A percentile compares a stretch with the other conserved stretches of the same genome.
phyloP scores from a whole-genome alignment of 352 stramenopile species.

The Plasmopara viticola region DNA sequence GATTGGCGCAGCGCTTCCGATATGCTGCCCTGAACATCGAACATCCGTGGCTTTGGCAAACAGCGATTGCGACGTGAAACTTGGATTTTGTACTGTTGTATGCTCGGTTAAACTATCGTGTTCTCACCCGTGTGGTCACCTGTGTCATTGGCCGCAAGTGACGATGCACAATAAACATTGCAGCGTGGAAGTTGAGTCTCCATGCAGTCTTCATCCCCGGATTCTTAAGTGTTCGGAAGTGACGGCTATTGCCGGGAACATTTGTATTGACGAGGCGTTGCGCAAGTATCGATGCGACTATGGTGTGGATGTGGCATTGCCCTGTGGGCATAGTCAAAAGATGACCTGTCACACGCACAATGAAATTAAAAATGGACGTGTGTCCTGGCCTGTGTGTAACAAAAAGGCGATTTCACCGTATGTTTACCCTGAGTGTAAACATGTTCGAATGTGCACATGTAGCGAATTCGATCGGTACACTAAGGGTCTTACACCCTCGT shows the following conservation, averaged over 20 bases:
- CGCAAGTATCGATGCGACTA: conserved; percentile 49
- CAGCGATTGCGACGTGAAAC: conserved; percentile 37
- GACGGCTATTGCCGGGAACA: conserved; percentile 14
- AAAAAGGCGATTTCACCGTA: conserved; percentile 53
- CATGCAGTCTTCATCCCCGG: conserved; percentile 48
- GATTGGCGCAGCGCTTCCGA: conserved; percentile 51
- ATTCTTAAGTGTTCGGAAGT: conserved; percentile 47
- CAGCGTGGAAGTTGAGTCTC: conserved; percentile 49
- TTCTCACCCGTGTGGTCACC: conserved; percentile 55
- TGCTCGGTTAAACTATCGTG: conserved; percentile 54
- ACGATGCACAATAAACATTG: conserved; percentile 57
- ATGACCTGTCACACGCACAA: conserved; percentile 44
- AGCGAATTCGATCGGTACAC: conserved; percentile 53
- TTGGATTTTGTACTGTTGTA: conserved; percentile 73
- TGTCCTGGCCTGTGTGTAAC: conserved; percentile 45
- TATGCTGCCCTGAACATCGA: conserved; percentile 78
- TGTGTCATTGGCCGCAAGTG: conserved; percentile 64
- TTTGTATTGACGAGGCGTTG: conserved; percentile 38
- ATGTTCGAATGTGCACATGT: conserved; percentile 56
- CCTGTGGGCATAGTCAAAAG: conserved; percentile 52
- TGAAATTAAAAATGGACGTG: conserved; percentile 29
- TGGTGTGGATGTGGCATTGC: conserved; percentile 46
- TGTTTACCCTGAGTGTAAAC: conserved; percentile 67
- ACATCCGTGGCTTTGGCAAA: conserved; percentile 28
- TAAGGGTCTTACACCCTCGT: conserved; percentile 34